Evolutionary conservation across 2,329 filamentous ascomycete species (phyloP).

Genomic region (Cercospora berteroae): DNA sequence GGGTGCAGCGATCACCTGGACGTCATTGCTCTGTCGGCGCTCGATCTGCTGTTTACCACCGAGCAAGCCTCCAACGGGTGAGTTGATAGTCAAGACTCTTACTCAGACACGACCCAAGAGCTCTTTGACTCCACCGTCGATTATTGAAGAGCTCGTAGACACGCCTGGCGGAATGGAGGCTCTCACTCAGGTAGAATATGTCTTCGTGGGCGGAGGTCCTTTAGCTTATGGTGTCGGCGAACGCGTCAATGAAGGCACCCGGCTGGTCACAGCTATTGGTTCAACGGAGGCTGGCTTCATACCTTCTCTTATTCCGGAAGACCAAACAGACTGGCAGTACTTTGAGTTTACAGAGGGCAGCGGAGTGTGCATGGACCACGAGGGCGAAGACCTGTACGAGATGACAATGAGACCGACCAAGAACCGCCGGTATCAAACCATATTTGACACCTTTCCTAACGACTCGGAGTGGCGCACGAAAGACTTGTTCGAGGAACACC

Average conservation of each 20-base stretch:
- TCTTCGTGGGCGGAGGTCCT: conserved; percentile 21
- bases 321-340: conserved; percentile 22
- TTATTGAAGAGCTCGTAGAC: conserved; percentile 20
- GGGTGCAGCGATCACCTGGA: conserved; percentile 16
- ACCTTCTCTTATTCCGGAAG: conserved; percentile 21
- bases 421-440: conserved; percentile 11
- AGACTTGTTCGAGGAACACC: conserved; percentile 32
- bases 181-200: conserved; percentile 10
- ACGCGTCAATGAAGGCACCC: conserved; percentile 14
- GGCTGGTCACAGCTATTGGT: conserved; percentile 15
- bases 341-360: conserved; percentile 24
- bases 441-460: conserved; percentile 37
- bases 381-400: conserved; percentile 34
- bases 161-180: not conserved
- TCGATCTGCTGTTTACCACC: conserved; percentile 15
- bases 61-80: conserved; percentile 15
- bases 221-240: conserved; percentile 18
- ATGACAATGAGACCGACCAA: conserved; percentile 34
- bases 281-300: conserved; percentile 25
- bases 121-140: conserved; percentile 16
- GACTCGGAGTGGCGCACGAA: conserved; percentile 38
- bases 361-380: conserved; percentile 16
- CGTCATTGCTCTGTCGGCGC: conserved; percentile 12
- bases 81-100: conserved; percentile 16
- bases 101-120: conserved; percentile 8